Percentiles rank a stretch among this genome's conserved stretches.
These are phyloP conservation scores for Saccharomycopsis amapae DNA, from an alignment of 805 yeast genomes.

Conservation along the genomic window DNA sequence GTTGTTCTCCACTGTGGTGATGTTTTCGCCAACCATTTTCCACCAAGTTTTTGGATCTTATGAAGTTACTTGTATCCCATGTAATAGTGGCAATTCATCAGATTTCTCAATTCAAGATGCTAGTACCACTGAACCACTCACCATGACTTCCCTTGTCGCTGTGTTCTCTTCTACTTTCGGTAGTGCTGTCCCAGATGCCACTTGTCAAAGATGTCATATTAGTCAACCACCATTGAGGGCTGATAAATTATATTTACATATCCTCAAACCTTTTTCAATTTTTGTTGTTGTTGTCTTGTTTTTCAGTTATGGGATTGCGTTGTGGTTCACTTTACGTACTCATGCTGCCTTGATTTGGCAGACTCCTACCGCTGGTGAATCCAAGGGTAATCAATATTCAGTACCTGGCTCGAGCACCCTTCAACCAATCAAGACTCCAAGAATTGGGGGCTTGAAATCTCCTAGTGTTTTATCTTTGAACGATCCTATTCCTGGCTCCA, in stretches of 20 bases:
- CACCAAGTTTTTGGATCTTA: slow-evolving; percentile 87
- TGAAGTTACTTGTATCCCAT: slow-evolving; percentile 62
- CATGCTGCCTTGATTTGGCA: slow-evolving; percentile 98
- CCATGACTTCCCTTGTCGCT: slow-evolving; percentile 2
- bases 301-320: slow-evolving; percentile 78
- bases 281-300: slow-evolving; percentile 77
- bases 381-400: slow-evolving; percentile 16
- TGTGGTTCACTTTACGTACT: slow-evolving; percentile 88
- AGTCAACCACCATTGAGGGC: slow-evolving; percentile 67
- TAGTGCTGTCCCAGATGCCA: slow-evolving; percentile 24
- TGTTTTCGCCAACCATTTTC: slow-evolving; percentile 87
- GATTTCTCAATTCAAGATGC: not conserved
- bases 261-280: slow-evolving; percentile 77
- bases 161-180: slow-evolving; percentile 1
- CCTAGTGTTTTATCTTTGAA: slow-evolving; percentile 20
- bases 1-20: slow-evolving; percentile 79
- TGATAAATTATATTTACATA: slow-evolving; percentile 55
- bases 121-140: slow-evolving; percentile 11
- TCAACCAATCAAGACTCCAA: slow-evolving; percentile 12
- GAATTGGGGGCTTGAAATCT: slow-evolving; percentile 15
- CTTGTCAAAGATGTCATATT: slow-evolving; percentile 69
- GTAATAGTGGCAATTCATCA: slow-evolving; percentile 28
- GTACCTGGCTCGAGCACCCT: slow-evolving; percentile 5
- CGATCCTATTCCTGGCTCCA: slow-evolving; percentile 4
- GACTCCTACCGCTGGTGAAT: slow-evolving; percentile 43